phyloP scores from a whole-genome alignment of 164 flowering plant species.

The Nymphaea colorata region DNA sequence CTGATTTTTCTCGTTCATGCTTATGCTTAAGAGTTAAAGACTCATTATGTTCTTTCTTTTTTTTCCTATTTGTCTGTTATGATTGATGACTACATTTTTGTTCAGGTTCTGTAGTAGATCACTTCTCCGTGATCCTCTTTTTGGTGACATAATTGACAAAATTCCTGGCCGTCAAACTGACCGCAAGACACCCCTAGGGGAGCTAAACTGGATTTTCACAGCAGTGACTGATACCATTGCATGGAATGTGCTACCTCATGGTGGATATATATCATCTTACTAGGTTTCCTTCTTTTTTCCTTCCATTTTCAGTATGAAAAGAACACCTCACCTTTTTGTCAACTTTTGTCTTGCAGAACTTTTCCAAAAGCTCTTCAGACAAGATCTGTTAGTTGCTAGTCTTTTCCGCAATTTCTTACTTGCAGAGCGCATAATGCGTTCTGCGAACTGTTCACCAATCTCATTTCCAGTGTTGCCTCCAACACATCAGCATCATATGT shows the following conservation, averaged over 20 bases:
- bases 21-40: too few species aligned
- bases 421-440: conserved; percentile 98
- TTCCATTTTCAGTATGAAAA: background rate
- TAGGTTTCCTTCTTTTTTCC: background rate
- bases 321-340: background rate
- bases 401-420: conserved; percentile 87
- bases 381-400: conserved; percentile 92
- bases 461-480: conserved; percentile 89
- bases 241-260: conserved; percentile 99
- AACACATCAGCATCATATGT: conserved; percentile 99
- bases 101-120: conserved; percentile 85
- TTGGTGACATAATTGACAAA: conserved; percentile 63
- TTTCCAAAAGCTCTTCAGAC: conserved; percentile 91
- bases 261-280: conserved; percentile 18
- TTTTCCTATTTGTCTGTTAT: background rate
- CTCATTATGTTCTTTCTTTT: background rate
- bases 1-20: too few species aligned
- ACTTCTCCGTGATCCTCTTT: conserved; percentile 63
- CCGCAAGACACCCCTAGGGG: conserved; percentile 89
- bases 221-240: conserved; percentile 99
- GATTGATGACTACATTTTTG: background rate
- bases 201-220: conserved; percentile 97
- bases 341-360: conserved; percentile 51
- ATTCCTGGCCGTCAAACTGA: conserved; percentile 98
- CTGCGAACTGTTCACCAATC: conserved; percentile 94